These are phyloP conservation scores for Mycena haematopus DNA, from an alignment of 768 basidiomycete species.

Conservation along the genomic window DNA sequence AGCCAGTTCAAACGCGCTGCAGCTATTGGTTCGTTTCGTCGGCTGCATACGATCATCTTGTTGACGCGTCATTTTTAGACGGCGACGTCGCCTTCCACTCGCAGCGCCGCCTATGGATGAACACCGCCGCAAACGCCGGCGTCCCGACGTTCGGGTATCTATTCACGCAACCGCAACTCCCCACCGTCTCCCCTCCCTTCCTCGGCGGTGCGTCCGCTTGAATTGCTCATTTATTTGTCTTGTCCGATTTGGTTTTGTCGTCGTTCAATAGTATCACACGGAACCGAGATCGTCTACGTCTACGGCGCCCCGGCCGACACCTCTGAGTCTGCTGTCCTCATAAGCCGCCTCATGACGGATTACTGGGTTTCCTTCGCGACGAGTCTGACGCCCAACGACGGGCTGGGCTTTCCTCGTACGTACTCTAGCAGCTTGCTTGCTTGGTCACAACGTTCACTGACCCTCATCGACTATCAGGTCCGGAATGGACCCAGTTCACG, in stretches of 20 bases:
- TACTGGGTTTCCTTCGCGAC: constrained; percentile 56
- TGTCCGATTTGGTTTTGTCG: constrained; percentile 22
- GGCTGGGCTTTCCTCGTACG: constrained; percentile 42
- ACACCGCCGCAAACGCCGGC: constrained; percentile 39
- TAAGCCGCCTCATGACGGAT: constrained; percentile 47
- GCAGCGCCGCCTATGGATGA: constrained; percentile 41
- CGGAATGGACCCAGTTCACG: constrained; percentile 33
- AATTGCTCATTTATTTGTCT: not conserved
- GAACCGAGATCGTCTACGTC: constrained; percentile 40
- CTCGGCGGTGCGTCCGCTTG: constrained; percentile 38
- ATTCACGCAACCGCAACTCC: constrained; percentile 43
- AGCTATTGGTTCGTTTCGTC: too few species aligned
- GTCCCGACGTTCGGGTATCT: constrained; percentile 45
- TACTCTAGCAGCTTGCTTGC: too few species aligned
- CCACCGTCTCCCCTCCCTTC: constrained; percentile 24
- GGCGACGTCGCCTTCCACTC: constrained; percentile 32
- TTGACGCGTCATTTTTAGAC: constrained; percentile 25
- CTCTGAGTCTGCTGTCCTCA: constrained; percentile 17
- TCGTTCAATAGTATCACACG: constrained; percentile 35
- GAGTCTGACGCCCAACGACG: constrained; percentile 52
- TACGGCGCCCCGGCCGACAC: constrained; percentile 34
- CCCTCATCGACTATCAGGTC: constrained; percentile 9
- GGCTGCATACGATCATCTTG: too few species aligned
- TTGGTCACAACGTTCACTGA: too few species aligned
- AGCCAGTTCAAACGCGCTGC: too few species aligned